Base-by-base conservation (phyloP, 2,329 filamentous ascomycete species). In the Hymenoscyphus fructigenus region DNA sequence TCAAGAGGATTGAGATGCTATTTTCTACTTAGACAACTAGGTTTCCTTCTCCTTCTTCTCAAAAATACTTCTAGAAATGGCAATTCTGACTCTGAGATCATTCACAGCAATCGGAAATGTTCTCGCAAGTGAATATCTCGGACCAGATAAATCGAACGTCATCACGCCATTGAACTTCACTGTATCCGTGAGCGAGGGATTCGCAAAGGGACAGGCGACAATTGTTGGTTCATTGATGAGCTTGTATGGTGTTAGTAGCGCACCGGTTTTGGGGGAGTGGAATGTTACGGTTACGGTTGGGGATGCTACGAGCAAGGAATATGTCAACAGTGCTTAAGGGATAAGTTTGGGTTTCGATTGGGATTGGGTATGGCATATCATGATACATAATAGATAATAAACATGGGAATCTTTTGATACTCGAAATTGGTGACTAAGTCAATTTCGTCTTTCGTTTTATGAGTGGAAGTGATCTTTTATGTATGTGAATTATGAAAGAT, bases 281-380 rank as follows among this genome's bases (percentile, higher is more conserved):
- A 65, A 66, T 61, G 60, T 58, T 7, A 65, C 56, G 17, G 41
- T 66, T 12, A 56, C 17, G 23, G 61, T 64, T n/a, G 66, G 63
- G 3, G 62, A 59, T 17, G 15, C 20, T 44, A 50, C 23, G 4
- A 47, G 55, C 26, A 5, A 29, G 14, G 14, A 17, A 17, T 57
- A 57, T 20, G 55, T 57, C 5, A n/a, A 50, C 20, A 56, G 10
- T 41, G 20, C 38, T 59, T 47, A 44, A 36, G 10, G 20, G 20
- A 5, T 26, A 15, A 14, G 17, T 12, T 6, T 23, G 5, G 15
- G 41, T 4, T 47, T n/a, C 3, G 36, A 38, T 38, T 38, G 36
- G 14, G 36, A 14, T 17, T 38, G 34, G 28, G 34, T 38, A 12
- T 38, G 3, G 15, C 12, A 14, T 10, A 14, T 15, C 34, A 38